phyloP scores from a whole-genome alignment of 2,329 filamentous ascomycete species.

The Alternaria alternata region DNA sequence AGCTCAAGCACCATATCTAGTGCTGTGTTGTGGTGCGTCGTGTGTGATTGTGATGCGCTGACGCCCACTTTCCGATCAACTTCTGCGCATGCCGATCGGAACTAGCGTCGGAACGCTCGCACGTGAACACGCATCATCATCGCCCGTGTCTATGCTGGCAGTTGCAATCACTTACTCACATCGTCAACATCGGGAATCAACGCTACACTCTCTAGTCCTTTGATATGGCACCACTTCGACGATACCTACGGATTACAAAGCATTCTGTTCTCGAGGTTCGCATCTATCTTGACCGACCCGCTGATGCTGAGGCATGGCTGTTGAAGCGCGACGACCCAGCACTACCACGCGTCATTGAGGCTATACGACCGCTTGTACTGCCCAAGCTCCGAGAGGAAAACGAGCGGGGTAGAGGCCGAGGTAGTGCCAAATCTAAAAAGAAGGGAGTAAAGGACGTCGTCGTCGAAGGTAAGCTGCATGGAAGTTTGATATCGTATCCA shows the following conservation, averaged over 20 bases:
- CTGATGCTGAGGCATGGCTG: conserved; percentile 83
- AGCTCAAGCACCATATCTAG: conserved; percentile 69
- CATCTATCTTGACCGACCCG: conserved; percentile 93
- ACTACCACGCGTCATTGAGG: conserved; percentile 82
- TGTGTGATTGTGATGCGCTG: background rate
- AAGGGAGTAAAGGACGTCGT: conserved; percentile 92
- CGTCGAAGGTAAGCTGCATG: conserved; percentile 69
- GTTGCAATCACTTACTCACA: background rate
- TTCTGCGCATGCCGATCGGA: conserved; percentile 17
- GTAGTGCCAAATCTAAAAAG: conserved; percentile 66
- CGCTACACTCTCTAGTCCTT: background rate
- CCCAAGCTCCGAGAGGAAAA: conserved; percentile 92
- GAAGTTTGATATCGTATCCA: background rate
- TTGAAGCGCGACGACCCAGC: conserved; percentile 78
- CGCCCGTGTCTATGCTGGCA: background rate
- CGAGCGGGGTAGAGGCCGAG: conserved; percentile 69
- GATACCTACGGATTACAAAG: conserved; percentile 90
- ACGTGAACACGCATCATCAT: conserved; percentile 34
- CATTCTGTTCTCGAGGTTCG: conserved; percentile 96
- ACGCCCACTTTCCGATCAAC: conserved; percentile 2
- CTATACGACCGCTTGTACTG: conserved; percentile 83
- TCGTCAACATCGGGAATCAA: background rate
- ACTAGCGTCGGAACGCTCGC: conserved; percentile 21
- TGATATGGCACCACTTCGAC: conserved; percentile 82
- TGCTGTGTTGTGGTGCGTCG: conserved; percentile 3